Conservation (phyloP, 257 asterid genomes). For the Knoxia roxburghii region DNA sequence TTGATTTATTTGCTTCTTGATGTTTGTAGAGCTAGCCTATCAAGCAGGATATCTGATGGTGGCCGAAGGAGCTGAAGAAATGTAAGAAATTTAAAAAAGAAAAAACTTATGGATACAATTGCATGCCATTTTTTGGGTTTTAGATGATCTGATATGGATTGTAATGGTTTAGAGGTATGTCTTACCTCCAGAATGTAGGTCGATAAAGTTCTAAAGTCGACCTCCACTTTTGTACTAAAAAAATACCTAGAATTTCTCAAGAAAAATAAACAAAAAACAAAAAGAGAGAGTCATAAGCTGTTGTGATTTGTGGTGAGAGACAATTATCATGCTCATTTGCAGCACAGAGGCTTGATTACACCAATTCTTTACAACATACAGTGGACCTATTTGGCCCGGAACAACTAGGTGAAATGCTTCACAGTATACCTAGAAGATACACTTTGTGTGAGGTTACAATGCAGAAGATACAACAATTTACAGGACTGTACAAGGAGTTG, state of each 20-base stretch:
- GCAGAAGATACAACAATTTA: conserved; percentile 17
- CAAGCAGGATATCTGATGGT: conserved; percentile 43
- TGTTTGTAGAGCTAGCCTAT: conserved; percentile 35
- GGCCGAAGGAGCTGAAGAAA: conserved; percentile 54
- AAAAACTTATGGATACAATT: background rate
- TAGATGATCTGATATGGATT: conserved; percentile 16
- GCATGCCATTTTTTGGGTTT: background rate
- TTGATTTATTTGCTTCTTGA: conserved; percentile 14
- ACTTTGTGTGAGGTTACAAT: background rate
- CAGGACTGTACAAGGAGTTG: conserved; percentile 37
- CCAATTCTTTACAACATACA: conserved; percentile 6
- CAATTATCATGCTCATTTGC: background rate
- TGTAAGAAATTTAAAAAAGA: too few relatives aligned
- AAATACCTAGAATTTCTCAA: too few relatives aligned
- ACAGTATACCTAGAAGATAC: background rate
- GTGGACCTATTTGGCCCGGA: background rate
- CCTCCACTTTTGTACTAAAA: too few relatives aligned
- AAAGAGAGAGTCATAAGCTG: too few relatives aligned
- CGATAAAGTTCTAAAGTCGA: too few relatives aligned
- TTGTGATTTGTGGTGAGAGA: background rate
- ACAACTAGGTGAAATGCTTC: conserved; percentile 2
- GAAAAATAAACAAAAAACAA: too few relatives aligned
- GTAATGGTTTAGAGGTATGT: conserved; percentile 49
- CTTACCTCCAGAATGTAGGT: too few relatives aligned
- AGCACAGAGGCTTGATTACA: background rate